Evolutionary conservation across 1,139 yeast genomes (phyloP), one percentile per base, ranked within the genome.

Genomic region (Hemisphaericaspora xylanilytica): DNA sequence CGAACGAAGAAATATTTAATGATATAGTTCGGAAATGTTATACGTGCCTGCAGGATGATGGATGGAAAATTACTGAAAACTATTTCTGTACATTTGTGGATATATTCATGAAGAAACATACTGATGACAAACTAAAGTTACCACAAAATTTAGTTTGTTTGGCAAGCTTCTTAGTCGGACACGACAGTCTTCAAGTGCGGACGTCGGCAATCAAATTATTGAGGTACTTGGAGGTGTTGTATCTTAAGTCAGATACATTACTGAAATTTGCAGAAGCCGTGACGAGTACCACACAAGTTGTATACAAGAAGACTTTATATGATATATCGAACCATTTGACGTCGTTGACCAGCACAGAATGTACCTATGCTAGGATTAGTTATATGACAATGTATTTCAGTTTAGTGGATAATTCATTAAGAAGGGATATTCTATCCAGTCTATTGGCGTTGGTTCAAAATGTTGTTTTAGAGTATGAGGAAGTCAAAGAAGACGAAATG

Each of bases 381-480:
- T 86, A 84, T 55, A 66, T 88, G 55, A 80, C 92, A 0, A 75
- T 76, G 67, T 78, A 78, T 47, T 85, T 86, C 51, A 81, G 80
- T 48, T 61, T 74, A 15, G 94, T 85, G 4, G 77, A 73, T 33
- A 51, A 42, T 57, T 69, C 46, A 63, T 76, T 58, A 1, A 75
- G 94, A 52, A 77, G 88, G 41, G 97, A 89, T 57, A 74, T 92
- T 12, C 63, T 90, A 41, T 81, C 94, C 0, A 81, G 90, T 22
- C 62, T 92, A 40, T 67, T 87, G 10, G 97, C 98, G 0, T 92
- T 97, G 97, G 79, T 90, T 11, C 94, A 85, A 53, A 78, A 82
- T 3, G 81, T 89, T 33, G 86, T 80, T 35, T 69, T 90, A 39
- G 73, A 74, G 33, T 63, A 75, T n/a, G 45, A 44, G 7, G 51